Conservation (phyloP, 1,139 yeast genomes). For the Suhomyces bokatorum region DNA sequence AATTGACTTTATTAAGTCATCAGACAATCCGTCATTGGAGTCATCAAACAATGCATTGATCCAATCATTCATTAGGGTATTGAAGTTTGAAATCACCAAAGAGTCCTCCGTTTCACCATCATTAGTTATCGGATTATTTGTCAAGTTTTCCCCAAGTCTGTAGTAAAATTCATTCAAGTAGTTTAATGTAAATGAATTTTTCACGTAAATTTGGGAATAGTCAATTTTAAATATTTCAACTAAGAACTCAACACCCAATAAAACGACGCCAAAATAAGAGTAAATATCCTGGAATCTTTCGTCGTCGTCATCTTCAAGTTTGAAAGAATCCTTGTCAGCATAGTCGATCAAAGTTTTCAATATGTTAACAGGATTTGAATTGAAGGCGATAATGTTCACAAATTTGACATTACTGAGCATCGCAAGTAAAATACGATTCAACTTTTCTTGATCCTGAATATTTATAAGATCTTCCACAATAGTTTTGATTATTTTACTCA, state of each 20-base stretch:
- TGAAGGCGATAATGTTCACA: slow-evolving; percentile 44
- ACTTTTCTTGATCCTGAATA: slow-evolving; percentile 41
- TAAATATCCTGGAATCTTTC: slow-evolving; percentile 69
- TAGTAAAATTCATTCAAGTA: slow-evolving; percentile 38
- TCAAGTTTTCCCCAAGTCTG: slow-evolving; percentile 35
- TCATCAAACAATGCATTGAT: slow-evolving; percentile 73
- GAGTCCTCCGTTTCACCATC: slow-evolving; percentile 27
- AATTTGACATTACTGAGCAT: slow-evolving; percentile 42
- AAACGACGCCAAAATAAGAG: slow-evolving; percentile 61
- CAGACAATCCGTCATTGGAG: slow-evolving; percentile 78
- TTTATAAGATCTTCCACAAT: slow-evolving; percentile 42
- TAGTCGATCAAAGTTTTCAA: slow-evolving; percentile 32
- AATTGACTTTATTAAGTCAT: slow-evolving; percentile 69
- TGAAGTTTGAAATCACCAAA: slow-evolving; percentile 37
- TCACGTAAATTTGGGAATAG: slow-evolving; percentile 24
- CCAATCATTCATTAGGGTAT: slow-evolving; percentile 70
- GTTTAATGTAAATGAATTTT: slow-evolving; percentile 35
- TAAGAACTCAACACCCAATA: slow-evolving; percentile 51
- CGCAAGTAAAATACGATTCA: slow-evolving; percentile 51
- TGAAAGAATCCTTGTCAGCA: slow-evolving; percentile 37
- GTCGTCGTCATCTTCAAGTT: slow-evolving; percentile 49
- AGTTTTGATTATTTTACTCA: slow-evolving; percentile 33
- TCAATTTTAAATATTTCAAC: slow-evolving; percentile 47
- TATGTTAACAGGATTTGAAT: slow-evolving; percentile 25
- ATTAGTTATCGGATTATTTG: slow-evolving; percentile 17